A percentile compares a stretch with the other conserved stretches of the same genome.
Conservation (phyloP, 1,284 basidiomycete genomes). For the Pseudozyma hubeiensis region DNA sequence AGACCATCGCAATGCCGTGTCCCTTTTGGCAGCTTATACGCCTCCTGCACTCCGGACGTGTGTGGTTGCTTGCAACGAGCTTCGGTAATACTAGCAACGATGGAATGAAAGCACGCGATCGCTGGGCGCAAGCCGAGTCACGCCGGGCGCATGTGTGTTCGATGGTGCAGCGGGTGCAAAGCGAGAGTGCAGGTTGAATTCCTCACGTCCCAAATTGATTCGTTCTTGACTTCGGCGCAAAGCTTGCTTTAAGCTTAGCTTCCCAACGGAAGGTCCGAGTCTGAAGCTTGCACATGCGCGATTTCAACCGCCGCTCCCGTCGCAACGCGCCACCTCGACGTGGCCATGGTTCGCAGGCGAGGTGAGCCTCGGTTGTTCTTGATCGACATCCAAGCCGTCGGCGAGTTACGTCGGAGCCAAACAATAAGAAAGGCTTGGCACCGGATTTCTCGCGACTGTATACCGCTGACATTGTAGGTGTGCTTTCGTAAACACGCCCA, state of each 20-base stretch:
- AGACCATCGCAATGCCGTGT: no score
- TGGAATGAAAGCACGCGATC: background rate
- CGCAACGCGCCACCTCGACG: no score
- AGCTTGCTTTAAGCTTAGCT: background rate
- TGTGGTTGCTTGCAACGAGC: no score
- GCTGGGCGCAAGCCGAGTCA: slow-evolving; percentile 13
- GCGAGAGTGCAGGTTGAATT: slow-evolving; percentile 27
- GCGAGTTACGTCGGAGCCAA: background rate
- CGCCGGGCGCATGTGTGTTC: slow-evolving; percentile 14
- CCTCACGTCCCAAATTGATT: slow-evolving; percentile 2
- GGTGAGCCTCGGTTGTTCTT: no score
- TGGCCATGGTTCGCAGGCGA: no score
- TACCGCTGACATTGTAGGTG: no score
- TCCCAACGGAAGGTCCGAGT: background rate
- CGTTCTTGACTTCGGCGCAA: background rate
- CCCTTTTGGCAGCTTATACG: no score
- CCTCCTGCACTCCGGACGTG: no score
- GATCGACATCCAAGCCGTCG: background rate
- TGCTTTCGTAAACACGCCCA: no score
- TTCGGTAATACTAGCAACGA: no score
- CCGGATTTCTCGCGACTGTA: no score
- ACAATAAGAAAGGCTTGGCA: background rate
- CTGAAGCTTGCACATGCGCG: background rate
- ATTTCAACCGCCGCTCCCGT: slow-evolving; percentile 1
- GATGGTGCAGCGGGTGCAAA: no score